Percentiles rank a stretch among this genome's conserved stretches.
Conservation (phyloP, 176 grass and related monocot species). For the Chloris gayana region DNA sequence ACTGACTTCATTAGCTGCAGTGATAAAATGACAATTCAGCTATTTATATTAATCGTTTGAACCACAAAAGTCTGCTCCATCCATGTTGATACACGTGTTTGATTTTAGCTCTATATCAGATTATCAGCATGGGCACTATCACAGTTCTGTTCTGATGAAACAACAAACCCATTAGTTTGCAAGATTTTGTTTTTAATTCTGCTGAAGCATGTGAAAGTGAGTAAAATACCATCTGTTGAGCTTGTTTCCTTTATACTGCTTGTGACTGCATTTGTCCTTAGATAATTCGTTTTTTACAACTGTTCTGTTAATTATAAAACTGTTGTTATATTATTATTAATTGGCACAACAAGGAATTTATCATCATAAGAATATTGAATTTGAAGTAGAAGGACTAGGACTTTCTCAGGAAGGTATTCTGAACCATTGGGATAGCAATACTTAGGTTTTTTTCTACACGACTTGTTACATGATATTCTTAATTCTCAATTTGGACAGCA, state of each 20-base stretch:
- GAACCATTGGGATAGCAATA: not conserved
- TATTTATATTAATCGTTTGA: conserved; percentile 1
- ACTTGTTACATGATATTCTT: conserved; percentile 18
- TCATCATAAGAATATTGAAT: not conserved
- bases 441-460: conserved; percentile 1
- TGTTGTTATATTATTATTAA: conserved; percentile 12
- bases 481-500: conserved; percentile 18
- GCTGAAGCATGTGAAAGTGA: not conserved
- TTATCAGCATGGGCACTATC: not conserved
- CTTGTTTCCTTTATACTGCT: not conserved
- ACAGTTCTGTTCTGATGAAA: not conserved
- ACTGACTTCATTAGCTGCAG: not conserved
- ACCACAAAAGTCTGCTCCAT: not conserved
- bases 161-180: not conserved
- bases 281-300: not conserved
- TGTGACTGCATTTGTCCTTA: not conserved
- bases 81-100: not conserved
- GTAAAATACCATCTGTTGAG: not conserved
- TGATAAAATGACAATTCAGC: not conserved
- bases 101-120: not conserved
- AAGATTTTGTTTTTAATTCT: not conserved
- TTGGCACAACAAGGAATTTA: not conserved
- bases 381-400: not conserved
- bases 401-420: not conserved
- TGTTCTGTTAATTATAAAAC: not conserved